Conservation (phyloP, 1,284 basidiomycete genomes). For the Cystodermella granulosa region DNA sequence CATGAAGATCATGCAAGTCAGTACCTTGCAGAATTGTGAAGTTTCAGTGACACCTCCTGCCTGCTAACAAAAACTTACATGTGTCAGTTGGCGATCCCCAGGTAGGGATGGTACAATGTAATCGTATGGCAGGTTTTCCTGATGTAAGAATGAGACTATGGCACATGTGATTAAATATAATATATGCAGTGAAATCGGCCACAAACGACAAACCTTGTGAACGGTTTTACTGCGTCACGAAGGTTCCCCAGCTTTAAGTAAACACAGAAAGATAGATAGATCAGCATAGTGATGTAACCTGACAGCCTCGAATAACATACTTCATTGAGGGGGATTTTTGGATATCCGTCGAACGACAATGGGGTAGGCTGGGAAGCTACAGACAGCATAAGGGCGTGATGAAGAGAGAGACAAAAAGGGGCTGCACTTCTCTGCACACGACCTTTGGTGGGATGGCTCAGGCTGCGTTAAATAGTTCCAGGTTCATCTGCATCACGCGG, state of each 20-base stretch:
- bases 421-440: too few relatives aligned
- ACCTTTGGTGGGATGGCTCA: too few relatives aligned
- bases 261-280: too few relatives aligned
- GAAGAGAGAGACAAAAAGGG: background rate
- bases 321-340: too few relatives aligned
- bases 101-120: slow-evolving; percentile 63
- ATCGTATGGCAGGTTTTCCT: slow-evolving; percentile 41
- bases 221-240: slow-evolving; percentile 53
- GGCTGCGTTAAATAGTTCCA: too few relatives aligned
- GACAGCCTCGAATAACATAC: too few relatives aligned
- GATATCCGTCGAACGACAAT: too few relatives aligned
- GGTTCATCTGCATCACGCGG: too few relatives aligned
- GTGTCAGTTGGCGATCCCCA: slow-evolving; percentile 54
- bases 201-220: slow-evolving; percentile 46
- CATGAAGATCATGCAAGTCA: slow-evolving; percentile 64
- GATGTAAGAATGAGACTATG: slow-evolving; percentile 41
- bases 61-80: slow-evolving; percentile 40
- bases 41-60: background rate
- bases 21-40: slow-evolving; percentile 37
- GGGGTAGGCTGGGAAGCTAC: slow-evolving; percentile 50
- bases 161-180: background rate
- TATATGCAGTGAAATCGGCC: slow-evolving; percentile 1
- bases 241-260: too few relatives aligned
- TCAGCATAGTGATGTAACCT: too few relatives aligned
- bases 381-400: background rate